Conservation (phyloP, 2,329 filamentous ascomycete species). For the Ophiostoma quercus region DNA sequence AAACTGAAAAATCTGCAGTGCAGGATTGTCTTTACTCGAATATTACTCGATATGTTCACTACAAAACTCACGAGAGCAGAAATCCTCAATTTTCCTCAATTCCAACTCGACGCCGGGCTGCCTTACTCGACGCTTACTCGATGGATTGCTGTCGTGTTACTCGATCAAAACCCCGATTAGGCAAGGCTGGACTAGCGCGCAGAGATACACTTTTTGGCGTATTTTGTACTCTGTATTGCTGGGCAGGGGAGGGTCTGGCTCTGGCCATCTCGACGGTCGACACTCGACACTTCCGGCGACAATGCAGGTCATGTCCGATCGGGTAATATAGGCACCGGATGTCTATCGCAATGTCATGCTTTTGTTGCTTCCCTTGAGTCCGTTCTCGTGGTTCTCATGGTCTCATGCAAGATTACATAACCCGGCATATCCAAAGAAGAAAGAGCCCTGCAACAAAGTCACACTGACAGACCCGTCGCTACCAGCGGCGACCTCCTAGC, state of each 20-base stretch:
- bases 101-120: neutral
- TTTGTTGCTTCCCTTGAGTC: neutral
- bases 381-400: neutral
- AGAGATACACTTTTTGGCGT: neutral
- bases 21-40: neutral
- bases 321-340: neutral
- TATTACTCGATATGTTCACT: neutral
- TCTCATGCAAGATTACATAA: neutral
- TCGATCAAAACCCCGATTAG: constrained; percentile 41
- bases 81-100: neutral
- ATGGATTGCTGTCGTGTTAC: constrained; percentile 32
- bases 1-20: neutral
- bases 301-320: neutral
- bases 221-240: too few relatives aligned
- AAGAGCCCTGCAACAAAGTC: neutral
- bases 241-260: neutral
- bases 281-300: neutral
- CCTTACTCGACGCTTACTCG: constrained; percentile 39
- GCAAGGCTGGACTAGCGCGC: constrained; percentile 10
- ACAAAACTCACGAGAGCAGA: neutral
- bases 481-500: constrained; percentile 14
- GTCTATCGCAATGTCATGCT: neutral
- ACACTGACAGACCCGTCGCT: neutral
- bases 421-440: neutral
- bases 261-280: neutral